Evolutionary conservation across 2,329 filamentous ascomycete genomes (phyloP).

Genomic region (Fusarium compactum): DNA sequence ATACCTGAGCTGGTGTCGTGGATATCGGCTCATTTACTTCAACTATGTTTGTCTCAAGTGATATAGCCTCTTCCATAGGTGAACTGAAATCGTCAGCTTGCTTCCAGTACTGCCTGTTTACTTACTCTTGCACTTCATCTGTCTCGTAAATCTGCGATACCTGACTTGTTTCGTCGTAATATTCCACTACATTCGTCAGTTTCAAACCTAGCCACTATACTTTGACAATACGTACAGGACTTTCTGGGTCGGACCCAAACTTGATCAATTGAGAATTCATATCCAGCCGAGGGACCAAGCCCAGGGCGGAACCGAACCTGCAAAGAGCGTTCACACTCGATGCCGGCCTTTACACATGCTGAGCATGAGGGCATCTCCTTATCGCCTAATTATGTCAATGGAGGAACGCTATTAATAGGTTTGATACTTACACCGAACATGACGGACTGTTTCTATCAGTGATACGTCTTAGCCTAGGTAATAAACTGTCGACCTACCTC

Average conservation of each 20-base stretch:
- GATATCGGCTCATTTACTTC: not conserved
- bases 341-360: not conserved
- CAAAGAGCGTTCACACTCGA: not conserved
- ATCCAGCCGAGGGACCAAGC: not conserved
- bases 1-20: not conserved
- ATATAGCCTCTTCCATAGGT: not conserved
- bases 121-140: not conserved
- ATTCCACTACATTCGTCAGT: not conserved
- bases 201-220: fast-evolving
- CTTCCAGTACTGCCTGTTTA: fast-evolving
- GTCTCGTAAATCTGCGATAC: not conserved
- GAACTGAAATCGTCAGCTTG: not conserved
- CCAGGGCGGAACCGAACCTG: slow-evolving; percentile 1
- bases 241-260: not conserved
- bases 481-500: not conserved
- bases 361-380: not conserved
- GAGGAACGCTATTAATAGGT: fast-evolving
- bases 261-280: not conserved
- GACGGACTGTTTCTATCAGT: not conserved
- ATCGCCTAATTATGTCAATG: not conserved
- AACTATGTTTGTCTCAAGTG: not conserved
- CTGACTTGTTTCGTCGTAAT: not conserved
- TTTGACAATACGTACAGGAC: not conserved
- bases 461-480: too few species aligned
- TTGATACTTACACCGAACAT: not conserved